Base-by-base conservation (phyloP, 2,329 filamentous ascomycete genomes). In the Cladosporium cucumerinum region DNA sequence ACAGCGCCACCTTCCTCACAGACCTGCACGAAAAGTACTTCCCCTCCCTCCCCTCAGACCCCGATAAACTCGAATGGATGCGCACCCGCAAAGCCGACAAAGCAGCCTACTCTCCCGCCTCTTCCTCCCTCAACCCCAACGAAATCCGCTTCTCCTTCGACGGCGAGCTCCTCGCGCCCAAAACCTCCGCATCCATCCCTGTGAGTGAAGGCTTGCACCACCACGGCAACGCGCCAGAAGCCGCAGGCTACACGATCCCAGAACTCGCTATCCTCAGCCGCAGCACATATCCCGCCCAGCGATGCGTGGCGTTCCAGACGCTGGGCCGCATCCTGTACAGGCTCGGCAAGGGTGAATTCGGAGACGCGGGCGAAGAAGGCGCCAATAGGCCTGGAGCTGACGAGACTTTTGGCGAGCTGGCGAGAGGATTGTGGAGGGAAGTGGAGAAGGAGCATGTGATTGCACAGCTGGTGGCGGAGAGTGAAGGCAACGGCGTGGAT, bases 1-100 rank as follows among this genome's bases (percentile, higher is more conserved):
- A 86, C 43, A 91, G 93, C 66, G 89, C 91, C 0, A 84, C 92
- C 73, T 98, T 98, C 80, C 87, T 98, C 65, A 79, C 86, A 55
- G 89, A 91, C 64, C 86, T 99, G 6, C 93, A 97, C 82, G 80
- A 87, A 25, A 97, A 97, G 77, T 99, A 97, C 84, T 99, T 97
- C 78, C 93, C 95, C 14, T 86, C 88, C 67, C 88, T 97, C 1
- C 87, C 93, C 1, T 87, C 93, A 63, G 92, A 97, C 77, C 93
- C 93, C 0, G 88, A 89, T 65, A 89, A 91, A 61, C 86, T 97
- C 4, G 91, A 92, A 23, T 99, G 94, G 94, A 95, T 98, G 86
- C 87, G 59, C 89, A 4, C 73, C 84, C 82, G 32, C 65, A 43
- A 63, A 66, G 68, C 60, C 34, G 34, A 54, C 49, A 85, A 89